These are phyloP conservation scores for Sporothrix brasiliensis DNA, from an alignment of 2,329 filamentous ascomycete genomes.

Conservation along the genomic window DNA sequence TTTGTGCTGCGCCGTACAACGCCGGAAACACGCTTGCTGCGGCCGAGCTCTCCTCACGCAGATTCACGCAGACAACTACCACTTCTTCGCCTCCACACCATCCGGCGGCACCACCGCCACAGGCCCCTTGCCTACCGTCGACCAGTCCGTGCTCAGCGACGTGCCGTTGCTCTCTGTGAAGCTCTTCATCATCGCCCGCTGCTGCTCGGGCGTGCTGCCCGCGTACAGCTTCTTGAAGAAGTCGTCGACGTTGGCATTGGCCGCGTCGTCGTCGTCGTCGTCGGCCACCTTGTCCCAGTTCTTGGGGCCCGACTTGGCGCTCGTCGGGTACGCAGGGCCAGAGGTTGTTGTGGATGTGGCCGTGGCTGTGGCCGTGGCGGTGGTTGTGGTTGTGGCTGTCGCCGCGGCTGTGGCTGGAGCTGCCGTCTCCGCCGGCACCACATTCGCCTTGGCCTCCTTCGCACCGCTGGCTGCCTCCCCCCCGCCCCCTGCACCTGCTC, in stretches of 20 bases:
- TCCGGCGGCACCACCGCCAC: slow-evolving; percentile 76
- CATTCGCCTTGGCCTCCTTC: background rate
- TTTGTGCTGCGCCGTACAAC: background rate
- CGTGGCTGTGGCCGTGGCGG: background rate
- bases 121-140: slow-evolving; percentile 70
- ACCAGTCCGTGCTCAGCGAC: slow-evolving; percentile 88
- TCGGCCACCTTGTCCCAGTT: slow-evolving; percentile 82
- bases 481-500: slow-evolving; percentile 34
- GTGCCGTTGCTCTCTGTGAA: slow-evolving; percentile 94
- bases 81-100: slow-evolving; percentile 76
- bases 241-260: slow-evolving; percentile 66
- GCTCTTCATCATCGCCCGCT: slow-evolving; percentile 96
- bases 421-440: background rate
- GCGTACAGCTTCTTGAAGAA: slow-evolving; percentile 94
- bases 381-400: background rate
- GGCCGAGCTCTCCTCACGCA: no score
- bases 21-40: background rate
- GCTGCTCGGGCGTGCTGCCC: slow-evolving; percentile 73
- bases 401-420: background rate
- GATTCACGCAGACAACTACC: slow-evolving; percentile 43
- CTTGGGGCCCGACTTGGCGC: slow-evolving; percentile 79
- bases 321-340: slow-evolving; percentile 71
- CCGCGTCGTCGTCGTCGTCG: slow-evolving; percentile 57
- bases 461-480: slow-evolving; percentile 35
- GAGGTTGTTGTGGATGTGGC: background rate